Base-by-base conservation (phyloP, 2,329 filamentous ascomycete genomes). In the Nigrospora osmanthi region DNA sequence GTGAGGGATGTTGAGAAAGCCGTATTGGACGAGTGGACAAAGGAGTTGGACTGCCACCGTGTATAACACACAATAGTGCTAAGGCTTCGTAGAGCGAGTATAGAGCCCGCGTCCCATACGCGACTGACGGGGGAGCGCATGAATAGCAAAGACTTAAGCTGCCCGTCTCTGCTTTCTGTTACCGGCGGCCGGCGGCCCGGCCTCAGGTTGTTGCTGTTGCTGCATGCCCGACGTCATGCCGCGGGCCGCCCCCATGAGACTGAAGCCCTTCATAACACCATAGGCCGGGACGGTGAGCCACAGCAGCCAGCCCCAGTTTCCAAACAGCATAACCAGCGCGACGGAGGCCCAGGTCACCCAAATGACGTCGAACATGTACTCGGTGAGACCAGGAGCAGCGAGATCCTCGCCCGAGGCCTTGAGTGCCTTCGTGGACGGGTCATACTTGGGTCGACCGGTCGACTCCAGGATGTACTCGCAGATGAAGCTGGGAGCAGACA, bases 361-460 rank as follows among this genome's bases (percentile, higher is more conserved):
- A 43, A 95, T 72, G 41, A 95, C 80, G 68, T 98, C 93, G 77
- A 95, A 98, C 85, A 97, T 88, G 72, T 94, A 97, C 68, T 96
- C 93, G 11, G 91, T 97, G 71, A 98, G 69, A 5, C 93, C 93
- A 32, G 84, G 78, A 11, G 89, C 87, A 43, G 86, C 81, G 42
- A 98, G 78, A 63, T 98, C 93, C 62, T 97, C 90, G 37, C 93
- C 91, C 1, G 87, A 73, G 31, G 76, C 80, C 61, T 80, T 82
- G 49, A 97, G 72, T n/a, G 83, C 74, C 13, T 73, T 76, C 40
- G 80, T 82, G 23, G 70, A 68, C 17, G 81, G 62, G 52, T 81
- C 79, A 61, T 83, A 87, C 49, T 73, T 82, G 19, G 93, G 93
- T 11, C 91, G 86, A 12, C 87, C 89, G 9, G 89, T 81, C 39